A percentile compares a stretch with the other conserved stretches of the same genome.
These are phyloP conservation scores for Tubosaeta sp. DNA, from an alignment of 768 basidiomycete genomes.

Conservation along the genomic window DNA sequence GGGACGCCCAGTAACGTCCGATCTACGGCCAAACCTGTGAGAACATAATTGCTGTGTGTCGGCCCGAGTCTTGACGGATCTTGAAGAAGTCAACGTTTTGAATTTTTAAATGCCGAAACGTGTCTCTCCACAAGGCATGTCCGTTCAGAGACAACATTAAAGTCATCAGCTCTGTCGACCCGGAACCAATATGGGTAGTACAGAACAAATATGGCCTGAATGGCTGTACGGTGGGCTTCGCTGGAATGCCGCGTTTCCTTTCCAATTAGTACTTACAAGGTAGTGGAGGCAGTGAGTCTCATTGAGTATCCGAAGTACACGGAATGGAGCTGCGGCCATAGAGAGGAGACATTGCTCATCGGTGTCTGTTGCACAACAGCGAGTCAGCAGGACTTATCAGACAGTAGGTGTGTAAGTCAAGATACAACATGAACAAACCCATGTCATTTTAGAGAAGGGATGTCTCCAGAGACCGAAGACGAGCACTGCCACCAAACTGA, in stretches of 20 bases:
- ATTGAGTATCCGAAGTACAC: not conserved
- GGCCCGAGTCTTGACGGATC: not conserved
- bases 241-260: not conserved
- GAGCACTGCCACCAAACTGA: too few relatives aligned
- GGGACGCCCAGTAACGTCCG: too few relatives aligned
- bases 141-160: not conserved
- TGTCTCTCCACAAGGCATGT: not conserved
- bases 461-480: too few relatives aligned
- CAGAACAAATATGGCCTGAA: not conserved
- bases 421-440: too few relatives aligned
- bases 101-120: not conserved
- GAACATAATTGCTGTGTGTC: not conserved
- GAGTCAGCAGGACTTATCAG: too few relatives aligned
- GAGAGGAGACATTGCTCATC: too few relatives aligned
- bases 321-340: not conserved
- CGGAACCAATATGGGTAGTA: not conserved
- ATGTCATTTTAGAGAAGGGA: too few relatives aligned
- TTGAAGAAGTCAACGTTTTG: not conserved
- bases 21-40: too few relatives aligned
- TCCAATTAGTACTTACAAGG: not conserved
- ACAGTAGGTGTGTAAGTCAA: too few relatives aligned
- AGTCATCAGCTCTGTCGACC: not conserved
- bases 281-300: not conserved
- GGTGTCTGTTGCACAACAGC: too few relatives aligned
- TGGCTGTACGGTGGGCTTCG: not conserved